Evolutionary conservation across 2,329 filamentous ascomycete species (phyloP), one percentile per base, ranked within the genome.

Genomic region (Grosmannia clavigera): DNA sequence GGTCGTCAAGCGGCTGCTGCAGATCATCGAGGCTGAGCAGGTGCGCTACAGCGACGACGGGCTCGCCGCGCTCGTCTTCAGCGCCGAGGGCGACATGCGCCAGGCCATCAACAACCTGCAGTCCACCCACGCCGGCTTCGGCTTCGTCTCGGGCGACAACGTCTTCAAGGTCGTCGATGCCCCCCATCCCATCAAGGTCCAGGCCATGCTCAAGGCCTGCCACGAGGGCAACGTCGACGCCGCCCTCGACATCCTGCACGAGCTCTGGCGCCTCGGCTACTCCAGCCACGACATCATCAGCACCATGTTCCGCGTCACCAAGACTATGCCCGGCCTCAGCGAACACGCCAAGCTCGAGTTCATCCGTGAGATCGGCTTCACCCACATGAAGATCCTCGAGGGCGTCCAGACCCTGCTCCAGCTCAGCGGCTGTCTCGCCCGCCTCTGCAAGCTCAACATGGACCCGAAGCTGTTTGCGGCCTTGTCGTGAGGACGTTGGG

Each of bases 41-140:
- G 91, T 97, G 53, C 80, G 94, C 70, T 90, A 91, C 74, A 92
- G 86, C 58, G 94, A 99, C 67, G 92, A 97, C 71, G 94, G 94
- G 0, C 79, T 97, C 61, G 94, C 92, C 0, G 94, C 94, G n/a
- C 78, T 99, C 40, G 91, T 99, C 1, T 99, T 99, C 76, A 94
- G 88, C 64, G 94, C 94, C 7, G 94, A 99, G 73, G 94, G 94
- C 60, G 94, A 99, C 71, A 99, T 99, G 94, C 85, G 94, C 63
- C 94, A 99, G 75, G 94, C 94, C 43, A 96, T 99, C 78, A 99
- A 99, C 76, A 97, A 97, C 73, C 75, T 99, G 66, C 94, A 99
- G 72, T 95, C 89, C 66, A 97, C 94, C 0, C 84, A 80, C 72
- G 91, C 92, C 5, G 94, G 94, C 1, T 99, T 97, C 69, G 92